A percentile compares a stretch with the other conserved stretches of the same genome.
Evolutionary conservation across 306 rosid genomes (phyloP).

Genomic region (Pyrus bretschneideri): DNA sequence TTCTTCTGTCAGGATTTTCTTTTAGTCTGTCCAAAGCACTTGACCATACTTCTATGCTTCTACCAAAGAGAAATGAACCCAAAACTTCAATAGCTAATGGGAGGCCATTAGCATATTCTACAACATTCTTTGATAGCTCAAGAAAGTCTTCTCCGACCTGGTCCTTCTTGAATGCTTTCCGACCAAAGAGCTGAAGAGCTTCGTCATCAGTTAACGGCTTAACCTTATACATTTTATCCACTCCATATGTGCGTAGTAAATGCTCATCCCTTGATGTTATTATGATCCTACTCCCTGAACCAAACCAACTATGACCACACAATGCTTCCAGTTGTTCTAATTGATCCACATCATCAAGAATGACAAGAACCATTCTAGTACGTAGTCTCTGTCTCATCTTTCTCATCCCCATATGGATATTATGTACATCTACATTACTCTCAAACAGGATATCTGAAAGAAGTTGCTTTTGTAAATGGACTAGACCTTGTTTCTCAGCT

Average conservation of each 20-base stretch:
- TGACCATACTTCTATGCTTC: not conserved
- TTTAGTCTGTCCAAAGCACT: conserved; percentile 1
- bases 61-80: conserved; percentile 4
- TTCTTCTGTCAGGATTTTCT: not conserved
- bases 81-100: conserved; percentile 15
- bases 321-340: not conserved
- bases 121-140: not conserved
- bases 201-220: not conserved
- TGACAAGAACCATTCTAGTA: not conserved
- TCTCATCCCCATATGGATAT: not conserved
- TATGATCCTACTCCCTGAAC: not conserved
- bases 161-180: not conserved
- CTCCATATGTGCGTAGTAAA: not conserved
- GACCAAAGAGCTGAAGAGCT: conserved; percentile 4
- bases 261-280: not conserved
- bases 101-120: conserved; percentile 5
- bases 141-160: not conserved
- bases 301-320: conserved; percentile 4
- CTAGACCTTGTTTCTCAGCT: not conserved
- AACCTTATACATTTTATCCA: not conserved
- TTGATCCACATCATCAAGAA: conserved; percentile 9
- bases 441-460: not conserved
- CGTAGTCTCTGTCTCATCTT: not conserved
- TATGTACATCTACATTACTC: not conserved
- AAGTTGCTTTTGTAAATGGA: not conserved